Conservation (phyloP, 2,329 filamentous ascomycete species). For the Aspergillus awamori region DNA sequence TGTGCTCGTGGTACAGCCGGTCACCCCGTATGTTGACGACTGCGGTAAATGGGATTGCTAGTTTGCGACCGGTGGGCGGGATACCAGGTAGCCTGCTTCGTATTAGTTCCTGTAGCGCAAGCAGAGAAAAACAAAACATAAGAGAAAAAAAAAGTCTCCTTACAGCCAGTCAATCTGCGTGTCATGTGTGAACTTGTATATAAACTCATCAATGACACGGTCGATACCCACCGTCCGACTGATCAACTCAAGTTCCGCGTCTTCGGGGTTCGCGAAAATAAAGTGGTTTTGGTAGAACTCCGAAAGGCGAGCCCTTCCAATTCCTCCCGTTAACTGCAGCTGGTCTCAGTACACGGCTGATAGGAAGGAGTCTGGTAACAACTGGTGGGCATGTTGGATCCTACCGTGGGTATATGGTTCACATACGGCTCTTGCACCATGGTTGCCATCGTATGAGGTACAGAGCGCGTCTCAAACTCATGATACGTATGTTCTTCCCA, state of each 20-base stretch:
- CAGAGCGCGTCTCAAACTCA: constrained; percentile 68
- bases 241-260: constrained; percentile 66
- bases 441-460: constrained; percentile 71
- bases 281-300: constrained; percentile 72
- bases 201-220: constrained; percentile 69
- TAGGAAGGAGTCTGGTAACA: too few relatives aligned
- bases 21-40: constrained; percentile 69
- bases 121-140: background rate
- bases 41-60: constrained; percentile 63
- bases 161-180: constrained; percentile 68
- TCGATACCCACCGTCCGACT: constrained; percentile 71
- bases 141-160: constrained; percentile 26
- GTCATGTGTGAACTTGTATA: constrained; percentile 66
- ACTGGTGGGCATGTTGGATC: too few relatives aligned
- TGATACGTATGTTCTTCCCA: constrained; percentile 75
- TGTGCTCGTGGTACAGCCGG: constrained; percentile 69
- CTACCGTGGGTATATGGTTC: constrained; percentile 67
- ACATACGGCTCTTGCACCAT: constrained; percentile 78
- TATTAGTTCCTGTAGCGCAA: background rate
- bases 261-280: constrained; percentile 68
- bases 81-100: constrained; percentile 57
- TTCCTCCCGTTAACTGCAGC: constrained; percentile 59
- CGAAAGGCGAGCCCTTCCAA: constrained; percentile 63
- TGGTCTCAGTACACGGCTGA: too few relatives aligned
- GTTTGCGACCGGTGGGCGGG: constrained; percentile 54